Evolutionary conservation across 768 basidiomycete genomes (phyloP).

Genomic region (Rubroboletus pulcherrimus): DNA sequence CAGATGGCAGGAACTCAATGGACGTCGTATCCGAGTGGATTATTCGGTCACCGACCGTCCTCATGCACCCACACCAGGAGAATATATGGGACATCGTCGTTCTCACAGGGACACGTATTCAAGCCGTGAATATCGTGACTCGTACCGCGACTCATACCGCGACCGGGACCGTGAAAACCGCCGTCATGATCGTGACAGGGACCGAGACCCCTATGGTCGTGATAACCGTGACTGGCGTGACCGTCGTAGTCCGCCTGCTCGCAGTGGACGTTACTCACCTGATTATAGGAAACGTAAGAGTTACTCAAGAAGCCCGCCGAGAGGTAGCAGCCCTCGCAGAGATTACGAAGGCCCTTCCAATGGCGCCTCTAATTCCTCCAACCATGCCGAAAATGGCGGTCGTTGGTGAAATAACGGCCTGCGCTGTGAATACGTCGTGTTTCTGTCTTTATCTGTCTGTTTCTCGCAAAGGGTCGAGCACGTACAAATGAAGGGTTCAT

Average conservation of each 20-base stretch:
- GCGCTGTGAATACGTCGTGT: conserved; percentile 20
- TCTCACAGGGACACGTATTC: conserved; percentile 44
- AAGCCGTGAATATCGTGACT: conserved; percentile 44
- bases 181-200: conserved; percentile 42
- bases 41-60: conserved; percentile 93
- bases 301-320: conserved; percentile 76
- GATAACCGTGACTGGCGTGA: conserved; percentile 77
- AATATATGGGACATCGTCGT: conserved; percentile 94
- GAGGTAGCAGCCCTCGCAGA: conserved; percentile 58
- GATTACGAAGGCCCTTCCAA: conserved; percentile 45
- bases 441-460: conserved; percentile 27
- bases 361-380: conserved; percentile 34
- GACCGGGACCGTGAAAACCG: conserved; percentile 46
- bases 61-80: conserved; percentile 94
- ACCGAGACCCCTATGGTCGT: conserved; percentile 64
- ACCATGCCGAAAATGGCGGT: conserved; percentile 40
- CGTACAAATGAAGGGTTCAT: conserved; percentile 41
- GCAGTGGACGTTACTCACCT: conserved; percentile 69
- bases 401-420: conserved; percentile 56
- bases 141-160: conserved; percentile 41
- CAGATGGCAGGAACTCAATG: conserved; percentile 75
- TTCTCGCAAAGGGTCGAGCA: conserved; percentile 40
- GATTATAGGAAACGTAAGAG: conserved; percentile 73
- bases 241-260: conserved; percentile 69
- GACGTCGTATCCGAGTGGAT: conserved; percentile 94